Conservation (phyloP, 2,329 filamentous ascomycete species). For the Pseudogymnoascus sp. region DNA sequence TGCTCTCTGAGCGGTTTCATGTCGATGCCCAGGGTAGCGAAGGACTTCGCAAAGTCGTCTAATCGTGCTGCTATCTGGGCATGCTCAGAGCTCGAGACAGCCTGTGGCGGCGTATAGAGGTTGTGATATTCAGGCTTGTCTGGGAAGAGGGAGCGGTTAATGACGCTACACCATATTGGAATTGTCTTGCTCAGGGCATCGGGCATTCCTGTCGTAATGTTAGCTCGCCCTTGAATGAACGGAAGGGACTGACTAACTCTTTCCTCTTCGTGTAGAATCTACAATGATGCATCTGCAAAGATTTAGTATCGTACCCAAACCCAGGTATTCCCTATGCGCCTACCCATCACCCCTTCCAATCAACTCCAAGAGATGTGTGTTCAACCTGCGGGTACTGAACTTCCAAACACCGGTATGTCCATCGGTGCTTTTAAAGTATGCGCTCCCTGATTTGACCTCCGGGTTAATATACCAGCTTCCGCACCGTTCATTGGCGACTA, state of each 20-base stretch:
- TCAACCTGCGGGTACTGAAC: constrained; percentile 77
- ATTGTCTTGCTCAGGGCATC: constrained; percentile 91
- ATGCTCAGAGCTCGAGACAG: constrained; percentile 67
- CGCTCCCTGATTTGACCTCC: constrained; percentile 56
- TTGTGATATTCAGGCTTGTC: constrained; percentile 33
- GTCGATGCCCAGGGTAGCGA: constrained; percentile 46
- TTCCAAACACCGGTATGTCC: constrained; percentile 86
- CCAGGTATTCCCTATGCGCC: constrained; percentile 18
- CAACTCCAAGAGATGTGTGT: constrained; percentile 68
- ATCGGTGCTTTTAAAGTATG: constrained; percentile 97
- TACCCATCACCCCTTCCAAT: constrained; percentile 60
- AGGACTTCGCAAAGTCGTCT: constrained; percentile 45
- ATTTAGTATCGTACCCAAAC: neutral
- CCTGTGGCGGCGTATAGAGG: constrained; percentile 63
- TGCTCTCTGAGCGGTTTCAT: constrained; percentile 47
- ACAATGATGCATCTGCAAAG: constrained; percentile 63
- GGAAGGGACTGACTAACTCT: constrained; percentile 44
- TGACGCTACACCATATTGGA: constrained; percentile 83
- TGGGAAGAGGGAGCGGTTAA: constrained; percentile 74
- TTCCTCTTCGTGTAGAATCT: constrained; percentile 86
- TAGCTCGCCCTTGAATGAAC: constrained; percentile 12
- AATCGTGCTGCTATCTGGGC: constrained; percentile 58
- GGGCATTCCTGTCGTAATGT: constrained; percentile 57
- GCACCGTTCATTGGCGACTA: constrained; percentile 89
- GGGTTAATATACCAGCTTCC: constrained; percentile 89